A percentile compares a stretch with the other conserved stretches of the same genome.
Evolutionary conservation across 768 basidiomycete species (phyloP).

Genomic region (Russula sp.): DNA sequence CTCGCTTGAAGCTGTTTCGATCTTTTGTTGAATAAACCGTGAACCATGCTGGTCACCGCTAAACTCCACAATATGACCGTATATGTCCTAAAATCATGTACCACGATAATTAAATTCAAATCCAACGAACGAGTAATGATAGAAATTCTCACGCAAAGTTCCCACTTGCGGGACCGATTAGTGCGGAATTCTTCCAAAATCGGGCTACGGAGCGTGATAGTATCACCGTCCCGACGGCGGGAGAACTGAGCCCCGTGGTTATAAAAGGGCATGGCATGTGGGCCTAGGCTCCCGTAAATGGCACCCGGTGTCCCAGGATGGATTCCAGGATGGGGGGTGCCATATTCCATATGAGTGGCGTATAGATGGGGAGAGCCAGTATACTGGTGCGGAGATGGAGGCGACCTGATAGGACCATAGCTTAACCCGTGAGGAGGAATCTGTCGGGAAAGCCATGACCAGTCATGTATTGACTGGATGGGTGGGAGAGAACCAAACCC

Average conservation of each 20-base stretch:
- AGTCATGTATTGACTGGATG: constrained; percentile 32
- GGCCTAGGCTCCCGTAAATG: constrained; percentile 36
- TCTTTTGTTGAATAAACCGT: constrained; percentile 90
- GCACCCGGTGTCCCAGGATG: constrained; percentile 26
- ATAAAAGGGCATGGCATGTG: constrained; percentile 23
- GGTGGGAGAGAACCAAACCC: constrained; percentile 11
- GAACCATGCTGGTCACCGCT: constrained; percentile 95
- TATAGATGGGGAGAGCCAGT: constrained; percentile 31
- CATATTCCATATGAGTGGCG: constrained; percentile 43
- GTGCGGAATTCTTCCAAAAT: constrained; percentile 81
- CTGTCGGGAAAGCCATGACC: constrained; percentile 40
- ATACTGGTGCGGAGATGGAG: constrained; percentile 39
- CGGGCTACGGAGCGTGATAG: constrained; percentile 52
- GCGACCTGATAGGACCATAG: constrained; percentile 38
- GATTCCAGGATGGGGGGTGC: constrained; percentile 41
- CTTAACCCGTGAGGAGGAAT: constrained; percentile 38
- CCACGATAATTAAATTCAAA: constrained; percentile 10
- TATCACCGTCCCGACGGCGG: constrained; percentile 40
- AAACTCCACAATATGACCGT: constrained; percentile 84
- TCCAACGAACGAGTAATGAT: neutral
- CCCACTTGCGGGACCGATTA: constrained; percentile 77
- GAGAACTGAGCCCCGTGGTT: constrained; percentile 37
- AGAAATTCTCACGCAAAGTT: constrained; percentile 44
- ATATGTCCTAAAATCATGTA: constrained; percentile 59
- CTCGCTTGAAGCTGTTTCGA: constrained; percentile 69